Evolutionary conservation across 306 rosid genomes (phyloP), one percentile per base, ranked within the genome.

Genomic region (Astragalus membranaceus): DNA sequence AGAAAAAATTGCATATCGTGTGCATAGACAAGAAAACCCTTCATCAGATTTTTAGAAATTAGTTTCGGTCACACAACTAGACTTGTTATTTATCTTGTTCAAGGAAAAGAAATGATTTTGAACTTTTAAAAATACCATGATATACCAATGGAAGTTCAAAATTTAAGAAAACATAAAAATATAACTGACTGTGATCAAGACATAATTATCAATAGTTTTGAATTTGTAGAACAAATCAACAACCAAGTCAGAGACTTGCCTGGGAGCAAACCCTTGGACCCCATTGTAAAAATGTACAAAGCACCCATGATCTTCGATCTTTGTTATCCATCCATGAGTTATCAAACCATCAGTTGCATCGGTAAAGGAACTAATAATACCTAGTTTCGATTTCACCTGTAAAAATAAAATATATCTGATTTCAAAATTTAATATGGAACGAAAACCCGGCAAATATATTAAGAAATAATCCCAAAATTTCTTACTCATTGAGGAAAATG

Each of bases 251-350:
- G 69, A 75, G 55, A 81, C 96, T 85, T 72, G 75, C 98, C 97
- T 88, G 62, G 97, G 86, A 76, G 89, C 88, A 80, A 87, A 94
- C 73, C 99, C 99, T 79, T 87, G 96, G 64, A 91, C 96, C 52
- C 97, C 99, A 81, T 87, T 94, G 78, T 88, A 94, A 75, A 94
- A 94, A 32, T 88, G 94, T 67, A 91, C 88, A 85, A 83, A 84
- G 85, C 97, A 94, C 51, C 99, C 97, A 83, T 86, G 91, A 49
- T 62, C 82, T 81, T 88, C 99, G 33, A 94, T 90, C 87, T 85
- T 94, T 70, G 97, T 78, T 78, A 94, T 85, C 99, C 99, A 94
- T 65, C 99, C 99, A 83, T 94, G 99, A 47, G 92, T 86, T 76
- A 94, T 78, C 75, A 91, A 80, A 72, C 97, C 96, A 46, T 81